phyloP scores from a whole-genome alignment of 106 monocot genomes.

The Dendrobium chrysotoxum region DNA sequence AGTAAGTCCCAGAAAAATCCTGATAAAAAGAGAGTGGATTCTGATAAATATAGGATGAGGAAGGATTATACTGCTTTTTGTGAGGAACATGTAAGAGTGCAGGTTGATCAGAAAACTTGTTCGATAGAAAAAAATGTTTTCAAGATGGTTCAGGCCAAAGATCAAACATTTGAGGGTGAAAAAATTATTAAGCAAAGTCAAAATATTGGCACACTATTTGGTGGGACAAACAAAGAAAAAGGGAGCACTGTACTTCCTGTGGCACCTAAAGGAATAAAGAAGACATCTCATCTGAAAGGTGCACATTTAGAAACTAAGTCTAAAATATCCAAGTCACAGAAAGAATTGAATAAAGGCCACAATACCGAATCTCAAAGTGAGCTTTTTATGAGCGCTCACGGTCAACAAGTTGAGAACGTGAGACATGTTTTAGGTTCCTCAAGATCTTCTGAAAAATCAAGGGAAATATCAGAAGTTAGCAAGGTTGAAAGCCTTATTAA shows the following conservation, averaged over 20 bases:
- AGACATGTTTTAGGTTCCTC: conserved; percentile 10
- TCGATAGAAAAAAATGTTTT: conserved; percentile 24
- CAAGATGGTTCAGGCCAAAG: conserved; percentile 23
- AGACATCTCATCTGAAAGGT: conserved; percentile 27
- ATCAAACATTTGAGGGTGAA: conserved; percentile 25
- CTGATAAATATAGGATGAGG: conserved; percentile 14
- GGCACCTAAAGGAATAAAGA: conserved; percentile 37
- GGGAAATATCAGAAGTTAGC: conserved; percentile 21
- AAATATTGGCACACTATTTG: conserved; percentile 7
- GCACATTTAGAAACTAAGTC: conserved; percentile 24
- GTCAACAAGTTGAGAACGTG: conserved; percentile 21
- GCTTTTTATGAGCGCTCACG: conserved; percentile 11
- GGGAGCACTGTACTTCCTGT: conserved; percentile 15
- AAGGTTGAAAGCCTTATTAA: conserved; percentile 18
- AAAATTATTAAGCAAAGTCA: conserved; percentile 28
- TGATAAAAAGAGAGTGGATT: conserved; percentile 19
- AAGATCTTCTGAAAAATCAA: conserved; percentile 15
- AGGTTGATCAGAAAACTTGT: conserved; percentile 14
- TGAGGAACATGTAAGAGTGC: conserved; percentile 20
- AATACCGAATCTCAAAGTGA: conserved; percentile 17
- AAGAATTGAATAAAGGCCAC: conserved; percentile 12
- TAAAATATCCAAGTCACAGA: conserved; percentile 17
- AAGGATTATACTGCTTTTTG: conserved; percentile 20
- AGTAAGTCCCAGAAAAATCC: conserved; percentile 17
- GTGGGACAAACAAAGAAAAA: conserved; percentile 21